Conservation (phyloP, 176 grass and related monocot genomes). For the Oryza officinalis region DNA sequence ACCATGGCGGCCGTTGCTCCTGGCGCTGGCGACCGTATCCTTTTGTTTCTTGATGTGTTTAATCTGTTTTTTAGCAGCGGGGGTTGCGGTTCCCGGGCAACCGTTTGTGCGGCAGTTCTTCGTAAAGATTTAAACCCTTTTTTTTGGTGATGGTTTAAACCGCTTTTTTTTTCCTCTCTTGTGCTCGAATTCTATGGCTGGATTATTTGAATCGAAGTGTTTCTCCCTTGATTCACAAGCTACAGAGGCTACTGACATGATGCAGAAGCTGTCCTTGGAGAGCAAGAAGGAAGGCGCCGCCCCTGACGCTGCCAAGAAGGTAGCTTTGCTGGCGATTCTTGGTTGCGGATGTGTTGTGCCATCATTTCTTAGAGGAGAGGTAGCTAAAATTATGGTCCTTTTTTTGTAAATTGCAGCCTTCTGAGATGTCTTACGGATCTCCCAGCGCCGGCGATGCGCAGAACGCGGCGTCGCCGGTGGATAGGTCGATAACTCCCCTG, state of each 20-base stretch:
- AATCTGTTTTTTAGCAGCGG: background rate
- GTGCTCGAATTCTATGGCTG: background rate
- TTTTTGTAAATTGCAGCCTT: conserved; percentile 41
- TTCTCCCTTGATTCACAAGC: conserved; percentile 46
- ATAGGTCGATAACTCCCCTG: conserved; percentile 72
- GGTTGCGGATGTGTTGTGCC: background rate
- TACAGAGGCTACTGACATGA: conserved; percentile 58
- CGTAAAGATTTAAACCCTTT: background rate
- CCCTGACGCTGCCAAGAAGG: conserved; percentile 61
- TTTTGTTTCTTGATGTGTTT: conserved; percentile 23
- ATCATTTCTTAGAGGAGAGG: background rate
- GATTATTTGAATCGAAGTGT: conserved; percentile 11
- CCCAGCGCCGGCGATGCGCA: conserved; percentile 48
- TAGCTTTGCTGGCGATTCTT: conserved; percentile 16
- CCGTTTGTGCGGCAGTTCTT: conserved; percentile 1
- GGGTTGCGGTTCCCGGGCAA: conserved; percentile 14
- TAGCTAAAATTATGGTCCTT: background rate
- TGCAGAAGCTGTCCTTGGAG: conserved; percentile 79
- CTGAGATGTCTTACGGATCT: conserved; percentile 54
- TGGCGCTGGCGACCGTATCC: conserved; percentile 68
- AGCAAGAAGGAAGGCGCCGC: conserved; percentile 58
- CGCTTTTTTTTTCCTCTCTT: background rate
- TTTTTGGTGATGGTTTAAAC: background rate
- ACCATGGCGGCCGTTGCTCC: conserved; percentile 62
- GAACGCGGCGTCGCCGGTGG: conserved; percentile 31